Evolutionary conservation across 257 asterid species (phyloP).

Genomic region (Solanum pinnatisectum): DNA sequence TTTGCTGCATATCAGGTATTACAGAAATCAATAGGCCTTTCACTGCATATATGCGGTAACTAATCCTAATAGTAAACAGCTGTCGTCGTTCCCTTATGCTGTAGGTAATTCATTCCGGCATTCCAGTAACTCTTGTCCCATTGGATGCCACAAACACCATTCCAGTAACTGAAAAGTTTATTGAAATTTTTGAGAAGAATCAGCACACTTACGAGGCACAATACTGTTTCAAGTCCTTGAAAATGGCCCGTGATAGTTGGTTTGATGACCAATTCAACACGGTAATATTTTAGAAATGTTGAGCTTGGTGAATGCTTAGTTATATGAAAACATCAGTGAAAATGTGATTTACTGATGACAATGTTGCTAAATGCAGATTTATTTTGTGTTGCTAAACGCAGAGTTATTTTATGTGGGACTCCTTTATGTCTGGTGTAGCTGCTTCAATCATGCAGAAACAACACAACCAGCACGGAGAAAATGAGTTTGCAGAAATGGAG

Average conservation of each 20-base stretch:
- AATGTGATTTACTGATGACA: background rate
- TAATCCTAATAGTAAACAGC: background rate
- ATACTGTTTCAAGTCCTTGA: constrained; percentile 70
- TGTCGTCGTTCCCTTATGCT: background rate
- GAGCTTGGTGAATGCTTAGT: background rate
- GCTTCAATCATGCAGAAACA: constrained; percentile 62
- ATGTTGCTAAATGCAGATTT: constrained; percentile 10
- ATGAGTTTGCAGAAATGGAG: constrained; percentile 78
- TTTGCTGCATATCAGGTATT: constrained; percentile 91
- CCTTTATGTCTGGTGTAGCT: constrained; percentile 70
- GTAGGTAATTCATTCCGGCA: constrained; percentile 80
- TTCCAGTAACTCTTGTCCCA: constrained; percentile 76
- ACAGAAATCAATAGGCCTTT: background rate
- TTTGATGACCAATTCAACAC: constrained; percentile 45
- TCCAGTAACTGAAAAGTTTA: constrained; percentile 44
- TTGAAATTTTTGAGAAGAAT: constrained; percentile 47
- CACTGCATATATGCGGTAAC: background rate
- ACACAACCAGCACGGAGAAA: constrained; percentile 37
- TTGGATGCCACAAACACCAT: constrained; percentile 91
- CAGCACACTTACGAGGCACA: constrained; percentile 81
- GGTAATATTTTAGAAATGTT: constrained; percentile 22
- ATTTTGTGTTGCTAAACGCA: constrained; percentile 20
- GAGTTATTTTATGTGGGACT: constrained; percentile 93
- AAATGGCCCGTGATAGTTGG: constrained; percentile 74
- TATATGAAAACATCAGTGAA: background rate